Conservation (phyloP, 345 rosid genomes). For the Clarkia xantiana region DNA sequence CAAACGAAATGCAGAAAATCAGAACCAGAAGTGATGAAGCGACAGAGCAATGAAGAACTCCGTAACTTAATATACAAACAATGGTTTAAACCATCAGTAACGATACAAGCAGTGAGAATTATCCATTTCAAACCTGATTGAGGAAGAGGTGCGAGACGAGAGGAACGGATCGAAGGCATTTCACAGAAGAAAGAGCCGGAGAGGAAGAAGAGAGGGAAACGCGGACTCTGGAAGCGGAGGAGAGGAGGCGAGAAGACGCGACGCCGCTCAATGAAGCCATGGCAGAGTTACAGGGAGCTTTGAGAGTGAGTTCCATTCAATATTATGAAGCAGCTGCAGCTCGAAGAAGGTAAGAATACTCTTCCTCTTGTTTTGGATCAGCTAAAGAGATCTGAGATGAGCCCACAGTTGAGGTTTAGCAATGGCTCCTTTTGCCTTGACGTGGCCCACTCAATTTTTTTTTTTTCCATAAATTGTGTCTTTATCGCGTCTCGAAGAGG, state of each 20-base stretch:
- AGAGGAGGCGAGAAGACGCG: conserved; percentile 35
- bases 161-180: conserved; percentile 38
- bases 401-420: background rate
- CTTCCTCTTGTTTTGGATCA: conserved; percentile 7
- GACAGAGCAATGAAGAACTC: background rate
- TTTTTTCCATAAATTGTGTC: too few species aligned
- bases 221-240: conserved; percentile 27
- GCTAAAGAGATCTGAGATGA: background rate
- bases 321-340: background rate
- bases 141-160: conserved; percentile 24
- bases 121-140: conserved; percentile 22
- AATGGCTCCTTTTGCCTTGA: background rate
- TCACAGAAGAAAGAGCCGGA: conserved; percentile 21
- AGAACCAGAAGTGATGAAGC: background rate
- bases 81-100: background rate
- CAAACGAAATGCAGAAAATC: too few species aligned
- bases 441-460: too few species aligned
- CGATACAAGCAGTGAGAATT: background rate
- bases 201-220: conserved; percentile 17
- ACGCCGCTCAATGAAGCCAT: conserved; percentile 39
- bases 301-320: conserved; percentile 4
- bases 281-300: conserved; percentile 7
- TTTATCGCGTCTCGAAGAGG: too few species aligned
- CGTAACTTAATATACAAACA: background rate
- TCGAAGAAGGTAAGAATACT: too few species aligned